Evolutionary conservation across 140 eudicot genomes (phyloP).

Genomic region (Bidens hawaiensis): DNA sequence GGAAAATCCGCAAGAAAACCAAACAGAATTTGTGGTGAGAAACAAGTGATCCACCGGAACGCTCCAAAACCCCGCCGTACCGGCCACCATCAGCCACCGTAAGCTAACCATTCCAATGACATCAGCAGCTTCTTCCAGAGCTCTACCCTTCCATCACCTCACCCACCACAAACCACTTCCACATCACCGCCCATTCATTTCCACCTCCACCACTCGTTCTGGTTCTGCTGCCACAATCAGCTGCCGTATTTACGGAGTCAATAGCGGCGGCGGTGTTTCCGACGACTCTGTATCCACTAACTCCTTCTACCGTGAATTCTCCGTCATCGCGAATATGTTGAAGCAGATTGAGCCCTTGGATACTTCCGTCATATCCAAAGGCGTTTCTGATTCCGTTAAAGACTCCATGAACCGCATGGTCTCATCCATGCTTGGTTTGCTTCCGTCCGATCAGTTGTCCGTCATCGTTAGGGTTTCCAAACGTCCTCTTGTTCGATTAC

Average conservation of each 20-base stretch:
- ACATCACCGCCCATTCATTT: slow-evolving; percentile 28
- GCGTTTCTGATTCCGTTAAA: slow-evolving; percentile 58
- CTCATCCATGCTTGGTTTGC: slow-evolving; percentile 70
- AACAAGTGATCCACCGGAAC: not conserved
- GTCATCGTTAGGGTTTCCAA: slow-evolving; percentile 61
- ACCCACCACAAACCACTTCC: slow-evolving; percentile 24
- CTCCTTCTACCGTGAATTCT: slow-evolving; percentile 54
- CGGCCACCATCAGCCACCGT: slow-evolving; percentile 12
- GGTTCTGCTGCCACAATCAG: slow-evolving; percentile 10
- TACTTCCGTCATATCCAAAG: slow-evolving; percentile 52
- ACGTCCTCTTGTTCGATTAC: slow-evolving; percentile 48
- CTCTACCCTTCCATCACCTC: slow-evolving; percentile 20
- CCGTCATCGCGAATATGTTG: slow-evolving; percentile 63
- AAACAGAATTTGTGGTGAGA: not conserved
- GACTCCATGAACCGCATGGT: slow-evolving; percentile 78
- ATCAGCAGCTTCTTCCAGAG: slow-evolving; percentile 28
- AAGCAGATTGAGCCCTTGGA: slow-evolving; percentile 66
- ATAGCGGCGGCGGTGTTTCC: slow-evolving; percentile 67
- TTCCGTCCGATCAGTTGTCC: slow-evolving; percentile 69
- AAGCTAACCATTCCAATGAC: slow-evolving; percentile 23
- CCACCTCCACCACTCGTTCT: too few relatives aligned
- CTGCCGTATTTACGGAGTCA: slow-evolving; percentile 50
- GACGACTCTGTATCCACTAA: slow-evolving; percentile 51
- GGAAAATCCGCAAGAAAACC: not conserved
- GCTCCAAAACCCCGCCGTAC: too few relatives aligned